Evolutionary conservation across 2,329 filamentous ascomycete species (phyloP).

Genomic region (Akanthomyces uredinophilus): DNA sequence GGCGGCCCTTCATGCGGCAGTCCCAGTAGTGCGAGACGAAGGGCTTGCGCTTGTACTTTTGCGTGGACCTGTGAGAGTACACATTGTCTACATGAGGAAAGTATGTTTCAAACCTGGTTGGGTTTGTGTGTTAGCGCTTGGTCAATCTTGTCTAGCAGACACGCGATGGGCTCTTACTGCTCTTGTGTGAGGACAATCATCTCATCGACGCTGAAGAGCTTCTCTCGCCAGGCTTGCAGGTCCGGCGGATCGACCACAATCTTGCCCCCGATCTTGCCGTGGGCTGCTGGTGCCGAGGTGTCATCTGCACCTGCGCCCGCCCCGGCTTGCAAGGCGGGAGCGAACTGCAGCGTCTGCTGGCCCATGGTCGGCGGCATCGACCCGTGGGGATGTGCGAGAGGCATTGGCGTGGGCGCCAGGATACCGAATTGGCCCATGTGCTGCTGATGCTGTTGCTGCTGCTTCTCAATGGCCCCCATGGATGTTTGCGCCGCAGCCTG

Average conservation of each 20-base stretch:
- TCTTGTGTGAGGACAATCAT: slow-evolving; percentile 68
- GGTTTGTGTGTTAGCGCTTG: too few species aligned
- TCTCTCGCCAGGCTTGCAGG: slow-evolving; percentile 64
- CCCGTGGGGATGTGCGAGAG: slow-evolving; percentile 7
- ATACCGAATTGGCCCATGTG: slow-evolving; percentile 41
- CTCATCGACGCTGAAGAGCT: slow-evolving; percentile 70
- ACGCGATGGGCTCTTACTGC: slow-evolving; percentile 48
- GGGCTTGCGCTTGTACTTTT: slow-evolving; percentile 75
- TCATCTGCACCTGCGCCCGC: not conserved
- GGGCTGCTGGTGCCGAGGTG: slow-evolving; percentile 28
- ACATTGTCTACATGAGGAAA: slow-evolving; percentile 81
- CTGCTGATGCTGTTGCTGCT: slow-evolving; percentile 11
- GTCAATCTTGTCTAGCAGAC: too few species aligned
- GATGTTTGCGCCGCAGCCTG: slow-evolving; percentile 19
- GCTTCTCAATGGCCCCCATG: not conserved
- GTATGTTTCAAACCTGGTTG: slow-evolving; percentile 65
- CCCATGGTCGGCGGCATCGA: slow-evolving; percentile 1
- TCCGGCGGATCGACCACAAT: slow-evolving; percentile 62
- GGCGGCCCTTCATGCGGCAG: slow-evolving; percentile 73
- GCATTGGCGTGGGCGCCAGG: slow-evolving; percentile 31
- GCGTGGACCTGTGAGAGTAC: slow-evolving; percentile 78
- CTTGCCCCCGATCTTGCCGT: slow-evolving; percentile 44
- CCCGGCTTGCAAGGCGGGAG: slow-evolving; percentile 11
- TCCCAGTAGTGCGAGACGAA: slow-evolving; percentile 83
- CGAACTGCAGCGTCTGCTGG: slow-evolving; percentile 7